These are phyloP conservation scores for Naganishia onofrii DNA, from an alignment of 768 basidiomycete species.

Conservation along the genomic window DNA sequence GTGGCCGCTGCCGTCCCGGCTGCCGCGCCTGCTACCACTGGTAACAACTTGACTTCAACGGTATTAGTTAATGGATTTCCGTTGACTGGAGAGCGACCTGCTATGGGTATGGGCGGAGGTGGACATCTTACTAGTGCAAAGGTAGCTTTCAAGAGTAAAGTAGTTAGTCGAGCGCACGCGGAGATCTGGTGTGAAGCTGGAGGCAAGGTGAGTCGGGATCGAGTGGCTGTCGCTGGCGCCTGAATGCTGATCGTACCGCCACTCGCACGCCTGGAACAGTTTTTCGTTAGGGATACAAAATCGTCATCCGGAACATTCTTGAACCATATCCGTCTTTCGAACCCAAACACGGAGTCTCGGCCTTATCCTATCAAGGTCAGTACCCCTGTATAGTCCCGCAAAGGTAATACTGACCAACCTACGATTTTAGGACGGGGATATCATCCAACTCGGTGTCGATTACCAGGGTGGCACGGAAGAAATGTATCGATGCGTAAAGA, in stretches of 20 bases:
- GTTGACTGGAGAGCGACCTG: conserved; percentile 3
- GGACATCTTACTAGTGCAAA: conserved; percentile 64
- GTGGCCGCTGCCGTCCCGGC: no score
- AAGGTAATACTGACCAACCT: background rate
- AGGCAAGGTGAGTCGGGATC: conserved; percentile 50
- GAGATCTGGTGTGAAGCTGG: conserved; percentile 74
- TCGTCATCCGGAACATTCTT: conserved; percentile 88
- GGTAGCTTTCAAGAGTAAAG: conserved; percentile 91
- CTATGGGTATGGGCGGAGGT: conserved; percentile 48
- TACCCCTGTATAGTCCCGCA: background rate
- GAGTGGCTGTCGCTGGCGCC: background rate
- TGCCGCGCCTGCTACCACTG: background rate
- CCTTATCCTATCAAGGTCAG: conserved; percentile 66
- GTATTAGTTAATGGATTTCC: conserved; percentile 23
- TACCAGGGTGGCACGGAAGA: conserved; percentile 97
- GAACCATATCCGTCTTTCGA: conserved; percentile 84
- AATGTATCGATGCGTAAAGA: conserved; percentile 95
- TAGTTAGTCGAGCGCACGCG: conserved; percentile 88
- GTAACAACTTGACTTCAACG: conserved; percentile 4
- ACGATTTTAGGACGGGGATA: conserved; percentile 68
- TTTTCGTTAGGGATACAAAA: conserved; percentile 87
- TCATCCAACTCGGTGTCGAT: conserved; percentile 91
- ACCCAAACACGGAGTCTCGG: conserved; percentile 75
- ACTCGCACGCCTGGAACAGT: conserved; percentile 56
- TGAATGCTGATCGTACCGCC: conserved; percentile 6